Evolutionary conservation across 2,329 filamentous ascomycete species (phyloP).

Genomic region (Pestalotiopsis sp.): DNA sequence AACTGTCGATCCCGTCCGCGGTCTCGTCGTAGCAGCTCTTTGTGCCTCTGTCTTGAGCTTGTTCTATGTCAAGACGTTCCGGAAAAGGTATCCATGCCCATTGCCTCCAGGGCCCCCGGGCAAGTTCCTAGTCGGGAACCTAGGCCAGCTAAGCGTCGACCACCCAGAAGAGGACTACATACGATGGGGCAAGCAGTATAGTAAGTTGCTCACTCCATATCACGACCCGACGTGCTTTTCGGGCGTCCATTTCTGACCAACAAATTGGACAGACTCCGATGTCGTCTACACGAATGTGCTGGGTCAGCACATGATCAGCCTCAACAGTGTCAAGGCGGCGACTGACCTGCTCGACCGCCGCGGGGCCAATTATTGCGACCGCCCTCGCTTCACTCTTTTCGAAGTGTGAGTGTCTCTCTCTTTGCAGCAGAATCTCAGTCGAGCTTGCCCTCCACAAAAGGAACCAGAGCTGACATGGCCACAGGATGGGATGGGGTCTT

Average conservation of each 20-base stretch:
- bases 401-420: slow-evolving; percentile 19
- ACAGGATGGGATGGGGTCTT: slow-evolving; percentile 26
- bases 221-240: neutral
- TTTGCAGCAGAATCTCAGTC: neutral
- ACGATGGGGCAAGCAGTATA: slow-evolving; percentile 31
- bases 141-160: slow-evolving; percentile 28
- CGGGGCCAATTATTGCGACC: slow-evolving; percentile 39
- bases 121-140: slow-evolving; percentile 31
- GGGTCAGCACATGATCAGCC: slow-evolving; percentile 37
- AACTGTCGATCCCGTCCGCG: neutral
- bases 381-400: slow-evolving; percentile 39
- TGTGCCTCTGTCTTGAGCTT: slow-evolving; percentile 12
- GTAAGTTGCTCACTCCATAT: slow-evolving; percentile 20
- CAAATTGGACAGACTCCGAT: slow-evolving; percentile 28
- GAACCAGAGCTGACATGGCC: neutral
- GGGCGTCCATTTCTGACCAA: neutral
- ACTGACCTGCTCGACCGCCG: slow-evolving; percentile 41
- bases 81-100: slow-evolving; percentile 16
- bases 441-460: neutral
- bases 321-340: slow-evolving; percentile 38
- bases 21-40: slow-evolving; percentile 12
- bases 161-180: slow-evolving; percentile 33
- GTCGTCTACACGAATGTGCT: slow-evolving; percentile 36
- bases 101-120: slow-evolving; percentile 32
- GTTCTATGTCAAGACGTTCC: slow-evolving; percentile 12